Base-by-base conservation (phyloP, 1,139 yeast species). In the Candida smagusa region DNA sequence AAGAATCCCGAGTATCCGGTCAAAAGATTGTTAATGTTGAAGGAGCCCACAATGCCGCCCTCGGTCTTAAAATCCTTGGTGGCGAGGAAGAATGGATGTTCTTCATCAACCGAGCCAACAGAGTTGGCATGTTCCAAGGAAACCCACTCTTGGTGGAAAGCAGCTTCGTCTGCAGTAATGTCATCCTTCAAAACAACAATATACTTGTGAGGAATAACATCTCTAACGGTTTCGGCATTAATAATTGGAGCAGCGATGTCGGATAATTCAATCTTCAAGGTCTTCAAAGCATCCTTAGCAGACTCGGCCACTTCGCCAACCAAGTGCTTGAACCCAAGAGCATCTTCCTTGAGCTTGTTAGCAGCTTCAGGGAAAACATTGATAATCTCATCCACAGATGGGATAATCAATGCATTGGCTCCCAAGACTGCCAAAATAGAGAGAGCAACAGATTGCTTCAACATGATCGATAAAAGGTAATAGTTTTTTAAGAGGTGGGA, bases 1-100 rank as follows among this genome's bases (percentile, higher is more conserved):
- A 89, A 85, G 61, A 69, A 75, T 39, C 96, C 97, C 36, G 83
- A 67, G 63, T 84, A 85, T 42, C 95, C 94, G 37, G 61, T 59
- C 44, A 82, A 55, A 29, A 61, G 48, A 31, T 67, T 71, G 43
- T 77, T 80, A 46, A 88, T 72, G 50, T 73, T 59, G 65, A 85
- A 90, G 25, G 74, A 60, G 55, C 83, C 86, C 43, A 75, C 62
- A 50, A 88, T 70, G 48, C 96, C 96, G 48, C 85, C 73, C 33
- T 57, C 56, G 39, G 58, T 42, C 38, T 58, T 46, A 33, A 59
- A 42, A 30, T 58, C 64, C 35, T 59, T 48, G 35, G 69, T 58
- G 22, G 72, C 52, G 22, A 66, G 55, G 39, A 72, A 63, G 56
- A 76, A 68, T 12, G 76, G 45, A 52, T 65, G 64, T 54, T 68